Base-by-base conservation (phyloP, 306 rosid species). In the Alnus rubra region DNA sequence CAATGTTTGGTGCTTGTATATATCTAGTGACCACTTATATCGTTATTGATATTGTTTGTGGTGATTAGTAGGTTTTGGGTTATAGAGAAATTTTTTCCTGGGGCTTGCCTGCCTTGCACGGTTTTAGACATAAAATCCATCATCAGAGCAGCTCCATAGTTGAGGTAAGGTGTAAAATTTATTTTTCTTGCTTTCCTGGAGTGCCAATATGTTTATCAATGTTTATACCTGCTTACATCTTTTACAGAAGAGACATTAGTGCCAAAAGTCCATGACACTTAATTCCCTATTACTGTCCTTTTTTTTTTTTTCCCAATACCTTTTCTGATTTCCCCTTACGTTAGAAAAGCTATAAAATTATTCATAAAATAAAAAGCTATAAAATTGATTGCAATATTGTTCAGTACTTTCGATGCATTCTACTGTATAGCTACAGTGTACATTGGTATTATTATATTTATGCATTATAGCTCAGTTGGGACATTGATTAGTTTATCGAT, bases 71-170 rank as follows among this genome's bases (percentile, higher is more conserved):
- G 98, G 83, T 83, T 77, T 56, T 74, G 81, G 89, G 94, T 58
- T 79, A 77, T 73, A 77, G 84, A 74, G 82, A 85, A 19, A 33
- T 55, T 79, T 78, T 81, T 71, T 77, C 87, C 52, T 79, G 80
- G 85, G 64, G 78, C 60, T 76, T 80, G 39, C 88, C 89, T 68
- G 74, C 88, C 4, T 77, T 86, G 76, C 87, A 84, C 80, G 78
- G 84, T 51, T 81, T 78, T 71, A 88, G 87, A 73, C 89, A 83
- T 85, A 90, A 86, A 49, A 85, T 92, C 83, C 98, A 94, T 85
- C 90, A 92, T 50, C 97, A 90, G 73, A 94, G 89, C 82, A 89
- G 90, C 91, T 79, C 94, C 84, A 8, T 90, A 69, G 82, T 88
- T 47, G 97, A 94, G 97, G 98, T 87, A 63, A 82, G 62, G 73